phyloP scores from a whole-genome alignment of 1,284 basidiomycete species.

The Cutaneotrichosporon sp. region DNA sequence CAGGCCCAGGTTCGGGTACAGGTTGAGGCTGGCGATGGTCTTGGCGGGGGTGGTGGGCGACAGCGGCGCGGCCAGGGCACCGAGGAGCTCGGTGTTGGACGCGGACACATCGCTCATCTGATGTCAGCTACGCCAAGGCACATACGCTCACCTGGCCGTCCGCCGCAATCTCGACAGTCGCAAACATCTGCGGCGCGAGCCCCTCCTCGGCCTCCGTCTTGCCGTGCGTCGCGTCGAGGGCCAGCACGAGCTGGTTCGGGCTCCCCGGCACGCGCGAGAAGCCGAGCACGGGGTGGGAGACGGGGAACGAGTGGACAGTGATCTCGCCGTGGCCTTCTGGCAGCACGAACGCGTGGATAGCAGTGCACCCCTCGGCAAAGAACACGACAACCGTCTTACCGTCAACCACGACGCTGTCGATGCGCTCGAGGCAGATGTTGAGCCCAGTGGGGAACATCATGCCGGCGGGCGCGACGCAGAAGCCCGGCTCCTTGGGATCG shows the following conservation, averaged over 20 bases:
- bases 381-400: slow-evolving; percentile 42
- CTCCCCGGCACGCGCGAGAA: slow-evolving; percentile 35
- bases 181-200: slow-evolving; percentile 8
- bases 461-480: slow-evolving; percentile 43
- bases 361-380: slow-evolving; percentile 50
- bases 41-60: background rate
- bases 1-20: slow-evolving; percentile 46
- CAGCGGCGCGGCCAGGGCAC: slow-evolving; percentile 9
- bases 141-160: slow-evolving; percentile 26
- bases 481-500: slow-evolving; percentile 32
- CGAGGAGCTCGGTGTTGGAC: background rate
- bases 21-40: slow-evolving; percentile 25
- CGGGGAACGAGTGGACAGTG: slow-evolving; percentile 31
- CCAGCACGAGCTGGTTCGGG: slow-evolving; percentile 34
- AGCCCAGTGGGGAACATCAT: slow-evolving; percentile 45
- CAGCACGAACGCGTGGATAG: slow-evolving; percentile 45
- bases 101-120: slow-evolving; percentile 1
- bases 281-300: slow-evolving; percentile 48
- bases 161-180: slow-evolving; percentile 19
- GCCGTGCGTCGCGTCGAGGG: slow-evolving; percentile 47
- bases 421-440: slow-evolving; percentile 49
- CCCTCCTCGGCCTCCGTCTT: slow-evolving; percentile 28
- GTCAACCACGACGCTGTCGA: slow-evolving; percentile 33
- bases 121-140: too few species aligned
- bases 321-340: slow-evolving; percentile 17